Evolutionary conservation across 225 moss, liverwort and hornwort genomes (phyloP), one percentile per base, ranked within the genome.

Genomic region (Lunularia cruciata): DNA sequence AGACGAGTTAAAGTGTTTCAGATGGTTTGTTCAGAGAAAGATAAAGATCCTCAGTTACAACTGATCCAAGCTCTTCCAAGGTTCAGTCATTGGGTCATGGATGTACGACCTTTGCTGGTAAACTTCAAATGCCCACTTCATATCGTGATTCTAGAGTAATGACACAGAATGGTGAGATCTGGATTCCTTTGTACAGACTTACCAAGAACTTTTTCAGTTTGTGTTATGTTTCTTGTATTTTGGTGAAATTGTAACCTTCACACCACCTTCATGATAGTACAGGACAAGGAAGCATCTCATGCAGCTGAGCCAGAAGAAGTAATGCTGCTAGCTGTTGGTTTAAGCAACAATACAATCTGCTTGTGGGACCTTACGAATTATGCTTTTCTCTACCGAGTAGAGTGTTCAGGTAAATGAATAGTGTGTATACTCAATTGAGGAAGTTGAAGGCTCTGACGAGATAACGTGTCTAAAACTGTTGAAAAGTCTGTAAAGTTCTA

Each of bases 331-430:
- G 91, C 91, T 72, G 78, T 95, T 65, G 94, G 94, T 43, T 76
- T 95, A 82, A 95, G 94, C 67, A 88, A 91, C 81, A 95, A 95
- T 70, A 83, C 89, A 20, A 78, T 91, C 55, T 84, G 75, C 35
- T 67, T 95, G 8, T 95, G 89, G 89, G 83, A 84, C 76, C 62
- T 89, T 27, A 63, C 55, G 28, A 73, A 72, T 30, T 84, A 75
- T 57, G 74, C 72, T 32, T 34, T 72, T 47, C 77, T 81, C 19
- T 81, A 86, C 38, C 81, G 72, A 69, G 85, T 91, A 54, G 86
- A 83, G 73, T 95, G 91, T 81, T 95, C 94, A 13, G 93, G 93
- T 89, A 77, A 86, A 83, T 79, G n/a, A n/a, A n/a, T n/a, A n/a
- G n/a, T n/a, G n/a, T n/a, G n/a, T n/a, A n/a, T n/a, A n/a, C n/a